phyloP scores from a whole-genome alignment of 352 stramenopile species.

The Phytophthora fragariaefolia region DNA sequence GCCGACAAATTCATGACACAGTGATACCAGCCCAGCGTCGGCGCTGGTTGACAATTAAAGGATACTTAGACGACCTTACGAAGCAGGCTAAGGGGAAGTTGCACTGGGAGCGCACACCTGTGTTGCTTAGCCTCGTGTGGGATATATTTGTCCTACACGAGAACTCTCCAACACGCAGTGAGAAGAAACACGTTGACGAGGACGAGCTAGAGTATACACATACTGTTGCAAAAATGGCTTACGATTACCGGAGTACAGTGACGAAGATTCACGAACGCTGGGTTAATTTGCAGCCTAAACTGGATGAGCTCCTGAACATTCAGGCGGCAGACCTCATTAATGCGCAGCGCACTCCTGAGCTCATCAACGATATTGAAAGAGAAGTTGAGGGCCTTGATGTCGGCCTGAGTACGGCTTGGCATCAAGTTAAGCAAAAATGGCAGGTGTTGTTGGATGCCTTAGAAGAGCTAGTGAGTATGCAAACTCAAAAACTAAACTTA shows the following conservation, averaged over 20 bases:
- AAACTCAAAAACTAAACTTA: conserved; percentile 68
- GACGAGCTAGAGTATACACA: conserved; percentile 46
- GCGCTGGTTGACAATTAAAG: conserved; percentile 66
- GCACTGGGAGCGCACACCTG: conserved; percentile 69
- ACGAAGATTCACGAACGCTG: conserved; percentile 71
- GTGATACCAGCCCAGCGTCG: conserved; percentile 68
- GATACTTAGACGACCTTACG: conserved; percentile 62
- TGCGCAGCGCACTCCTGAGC: conserved; percentile 52
- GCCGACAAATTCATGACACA: conserved; percentile 60
- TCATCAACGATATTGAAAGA: conserved; percentile 52
- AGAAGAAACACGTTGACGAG: conserved; percentile 8
- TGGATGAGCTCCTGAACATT: conserved; percentile 69
- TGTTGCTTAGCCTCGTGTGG: conserved; percentile 72
- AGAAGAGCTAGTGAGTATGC: conserved; percentile 65
- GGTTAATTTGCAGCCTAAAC: conserved; percentile 66
- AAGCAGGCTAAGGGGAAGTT: conserved; percentile 53
- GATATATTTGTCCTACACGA: conserved; percentile 67
- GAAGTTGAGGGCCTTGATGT: conserved; percentile 72
- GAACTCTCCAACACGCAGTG: conserved; percentile 20
- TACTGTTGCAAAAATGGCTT: conserved; percentile 43
- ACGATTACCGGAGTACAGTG: conserved; percentile 54
- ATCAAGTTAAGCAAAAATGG: conserved; percentile 72
- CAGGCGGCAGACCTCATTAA: conserved; percentile 59
- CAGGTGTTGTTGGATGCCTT: conserved; percentile 48
- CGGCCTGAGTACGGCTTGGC: conserved; percentile 62